phyloP scores from a whole-genome alignment of 1,284 basidiomycete species.

The Puccinia brachypodii region DNA sequence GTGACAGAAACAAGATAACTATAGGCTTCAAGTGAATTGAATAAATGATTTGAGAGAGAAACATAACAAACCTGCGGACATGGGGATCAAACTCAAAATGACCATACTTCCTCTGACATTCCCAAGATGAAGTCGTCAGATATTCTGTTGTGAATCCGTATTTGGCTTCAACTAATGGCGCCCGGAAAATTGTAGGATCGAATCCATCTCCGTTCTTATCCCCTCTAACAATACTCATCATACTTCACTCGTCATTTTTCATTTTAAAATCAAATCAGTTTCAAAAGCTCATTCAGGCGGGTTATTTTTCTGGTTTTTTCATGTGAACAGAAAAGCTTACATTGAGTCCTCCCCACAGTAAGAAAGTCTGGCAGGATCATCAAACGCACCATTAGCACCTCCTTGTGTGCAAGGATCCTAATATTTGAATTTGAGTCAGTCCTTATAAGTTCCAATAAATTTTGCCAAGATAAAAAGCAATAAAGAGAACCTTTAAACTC shows the following conservation, averaged over 20 bases:
- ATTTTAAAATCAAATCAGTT: not conserved
- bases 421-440: not conserved
- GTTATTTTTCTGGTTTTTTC: not conserved
- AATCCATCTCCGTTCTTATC: slow-evolving; percentile 11
- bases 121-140: slow-evolving; percentile 43
- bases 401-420: slow-evolving; percentile 45
- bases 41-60: not conserved
- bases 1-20: not conserved
- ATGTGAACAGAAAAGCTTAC: not conserved
- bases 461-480: not conserved
- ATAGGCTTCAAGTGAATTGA: not conserved
- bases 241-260: not conserved
- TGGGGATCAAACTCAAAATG: slow-evolving; percentile 43
- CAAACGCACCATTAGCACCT: slow-evolving; percentile 29
- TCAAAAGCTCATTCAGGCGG: not conserved
- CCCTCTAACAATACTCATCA: slow-evolving; percentile 44
- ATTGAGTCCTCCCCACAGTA: slow-evolving; percentile 40
- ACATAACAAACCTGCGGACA: not conserved
- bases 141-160: slow-evolving; percentile 47
- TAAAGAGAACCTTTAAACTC: not conserved
- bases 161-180: slow-evolving; percentile 22
- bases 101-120: slow-evolving; percentile 42
- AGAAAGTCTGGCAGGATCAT: slow-evolving; percentile 28
- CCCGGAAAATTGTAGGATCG: slow-evolving; percentile 15
- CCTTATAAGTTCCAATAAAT: too few relatives aligned